Evolutionary conservation across 441 rosid species (phyloP), one percentile per base, ranked within the genome.

Genomic region (Hura crepitans): DNA sequence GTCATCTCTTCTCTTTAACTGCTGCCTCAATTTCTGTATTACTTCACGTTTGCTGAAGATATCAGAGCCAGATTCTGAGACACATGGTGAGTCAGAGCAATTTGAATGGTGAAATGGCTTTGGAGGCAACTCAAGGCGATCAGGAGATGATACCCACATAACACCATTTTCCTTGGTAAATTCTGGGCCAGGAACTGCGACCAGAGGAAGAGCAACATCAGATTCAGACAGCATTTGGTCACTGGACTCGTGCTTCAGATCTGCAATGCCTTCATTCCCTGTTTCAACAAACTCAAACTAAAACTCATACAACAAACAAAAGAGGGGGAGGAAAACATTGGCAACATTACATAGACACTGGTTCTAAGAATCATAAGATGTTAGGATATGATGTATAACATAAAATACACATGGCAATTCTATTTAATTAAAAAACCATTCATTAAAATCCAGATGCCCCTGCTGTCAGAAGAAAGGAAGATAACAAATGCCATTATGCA

Each of bases 31-130:
- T 81, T 95, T 95, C 77, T 89, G 91, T 77, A 95, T 86, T 66
- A 95, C 97, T 78, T 95, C 97, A 68, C 97, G 82, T 72, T 92
- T 95, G 87, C 91, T 89, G 83, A 90, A 90, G 70, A 92, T 85
- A 73, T 95, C 99, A 49, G 99, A 92, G 62, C 97, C 96, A 47
- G 97, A 84, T 79, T 95, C 99, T 23, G 99, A 95, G 67, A 95
- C 97, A 62, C 97, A 85, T 0, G 97, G 97, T 4, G 99, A 95
- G 71, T 90, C 97, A 1, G 97, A 92, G 81, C 97, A 87, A 71
- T 84, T 90, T 3, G 97, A 90, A 72, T 85, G 93, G 81, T 89
- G 93, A 73, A 84, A 87, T 54, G 93, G 97, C 79, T 83, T 95
- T 15, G 92, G 95, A 61, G 96, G 97, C 63, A 86, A 73, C 78